Evolutionary conservation across 1,139 yeast genomes (phyloP), one percentile per base, ranked within the genome.

Genomic region (Suhomyces bribrorum): DNA sequence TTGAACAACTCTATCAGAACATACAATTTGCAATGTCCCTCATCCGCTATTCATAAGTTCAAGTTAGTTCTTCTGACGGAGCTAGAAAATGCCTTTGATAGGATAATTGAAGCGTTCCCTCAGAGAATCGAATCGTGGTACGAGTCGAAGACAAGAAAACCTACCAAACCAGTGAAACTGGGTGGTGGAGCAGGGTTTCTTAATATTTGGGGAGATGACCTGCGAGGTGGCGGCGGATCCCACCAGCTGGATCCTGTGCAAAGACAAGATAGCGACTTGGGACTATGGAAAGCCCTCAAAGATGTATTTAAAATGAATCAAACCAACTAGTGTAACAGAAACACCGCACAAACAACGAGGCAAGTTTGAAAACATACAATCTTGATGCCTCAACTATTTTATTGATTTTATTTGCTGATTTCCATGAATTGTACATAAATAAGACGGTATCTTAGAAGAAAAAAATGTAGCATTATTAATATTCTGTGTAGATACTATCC

Each of bases 11-110:
- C 71, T 1, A 73, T 88, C 14, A 64, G 96, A 16, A 77, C 84
- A 14, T 88, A 87, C 56, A 88, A 88, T 50, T 59, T 88, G 20
- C 94, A 86, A 53, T 86, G 94, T 1, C 96, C 96, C 0, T 62
- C 83, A 16, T 39, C 61, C 4, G 71, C 81, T 1, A 79, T 94
- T 0, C 88, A 90, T 45, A 81, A 82, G 48, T 66, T 84, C 38
- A 87, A 87, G 53, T 56, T 88, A 14, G 32, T 62, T 0, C 53
- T 67, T 0, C 79, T 74, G 4, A 64, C 61, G 3, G 96, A 88
- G 56, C 52, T 83, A 5, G 49, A 56, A 15, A 50, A 58, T 6
- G 41, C 52, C 2, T 50, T 36, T 28, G 18, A 18, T 11, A 28
- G 50, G 16, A 35, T 40, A n/a, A 26, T 47, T 7, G 37, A 31